Evolutionary conservation across 208 protist genomes (phyloP), one percentile per base, ranked within the genome.

Genomic region (Acanthamoeba lenticulata): DNA sequence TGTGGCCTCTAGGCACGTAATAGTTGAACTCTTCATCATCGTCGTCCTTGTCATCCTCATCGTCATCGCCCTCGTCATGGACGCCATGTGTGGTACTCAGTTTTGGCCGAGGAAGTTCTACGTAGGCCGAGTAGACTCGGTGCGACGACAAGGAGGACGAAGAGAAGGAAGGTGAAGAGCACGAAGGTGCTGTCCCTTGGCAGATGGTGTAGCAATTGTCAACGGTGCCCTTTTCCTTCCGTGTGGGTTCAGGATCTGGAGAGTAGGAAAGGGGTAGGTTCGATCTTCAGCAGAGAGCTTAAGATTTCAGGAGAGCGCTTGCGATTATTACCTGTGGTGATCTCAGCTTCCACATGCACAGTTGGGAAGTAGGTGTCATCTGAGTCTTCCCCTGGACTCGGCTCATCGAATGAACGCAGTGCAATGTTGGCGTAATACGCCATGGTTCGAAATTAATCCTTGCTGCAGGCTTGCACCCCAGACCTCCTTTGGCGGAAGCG

Each of bases 351-450:
- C 2, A 77, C 67, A 19, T 77, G 36, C 13, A 77, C 67, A 3
- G 67, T 77, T n/a, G 67, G 67, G 67, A 77, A 77, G 67, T 77
- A 77, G 38, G 19, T 44, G 67, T 77, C 67, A 4, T 77, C 67
- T 19, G 3, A 4, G 7, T 65, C 57, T 4, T 65, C 57, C 27
- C 47, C 47, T 15, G 47, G 47, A 19, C 47, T 15, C 9, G 9
- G 5, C 60, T 69, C 60, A 9, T 69, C 60, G 60, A 65, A 6
- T n/a, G 67, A 77, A 4, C 38, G 67, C 36, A 77, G 19, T 1
- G 7, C 21, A 34, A 77, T 77, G 34, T 77, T 77, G 67, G 67
- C 67, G 36, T 77, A 77, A 34, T 77, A 77, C 13, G 67, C 29
- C 67, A 44, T 44, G 29, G 60, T n/a, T n/a, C n/a, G n/a, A n/a